Conservation (phyloP, 495 filamentous ascomycete species). For the Neurospora sp. region DNA sequence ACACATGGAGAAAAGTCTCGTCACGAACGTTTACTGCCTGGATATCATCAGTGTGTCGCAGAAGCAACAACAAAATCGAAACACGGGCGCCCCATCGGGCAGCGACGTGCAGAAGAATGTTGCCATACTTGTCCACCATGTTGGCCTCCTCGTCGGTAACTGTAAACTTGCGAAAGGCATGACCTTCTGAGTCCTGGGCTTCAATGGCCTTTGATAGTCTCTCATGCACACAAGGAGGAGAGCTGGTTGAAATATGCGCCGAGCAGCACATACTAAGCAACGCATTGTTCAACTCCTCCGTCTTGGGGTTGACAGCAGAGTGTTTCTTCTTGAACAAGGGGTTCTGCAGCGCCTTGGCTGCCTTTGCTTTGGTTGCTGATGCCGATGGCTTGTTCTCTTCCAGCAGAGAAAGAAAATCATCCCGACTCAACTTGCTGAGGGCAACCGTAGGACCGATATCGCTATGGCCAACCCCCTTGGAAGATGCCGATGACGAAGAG, state of each 20-base stretch:
- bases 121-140: slow-evolving; percentile 20
- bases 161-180: slow-evolving; percentile 16
- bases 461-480: slow-evolving; percentile 16
- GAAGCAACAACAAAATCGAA: slow-evolving; percentile 18
- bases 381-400: slow-evolving; percentile 14
- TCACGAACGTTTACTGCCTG: slow-evolving; percentile 21
- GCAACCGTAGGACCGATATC: slow-evolving; percentile 13
- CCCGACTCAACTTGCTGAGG: slow-evolving; percentile 23
- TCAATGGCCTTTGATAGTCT: slow-evolving; percentile 20
- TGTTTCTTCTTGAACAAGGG: slow-evolving; percentile 10
- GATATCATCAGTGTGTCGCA: slow-evolving; percentile 21
- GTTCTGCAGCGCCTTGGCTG: neutral
- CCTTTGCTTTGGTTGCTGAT: neutral
- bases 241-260: slow-evolving; percentile 1
- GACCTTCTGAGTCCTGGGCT: slow-evolving; percentile 14
- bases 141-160: slow-evolving; percentile 23
- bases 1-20: slow-evolving; percentile 25
- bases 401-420: slow-evolving; percentile 20
- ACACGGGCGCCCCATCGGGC: slow-evolving; percentile 25
- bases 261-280: slow-evolving; percentile 22
- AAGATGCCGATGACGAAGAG: slow-evolving; percentile 22
- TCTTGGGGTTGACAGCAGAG: slow-evolving; percentile 13
- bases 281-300: slow-evolving; percentile 20
- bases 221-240: slow-evolving; percentile 16
- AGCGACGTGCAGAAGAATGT: slow-evolving; percentile 23